These are phyloP conservation scores for Chamaecrista fasciculata DNA, from an alignment of 306 rosid species.

Conservation along the genomic window DNA sequence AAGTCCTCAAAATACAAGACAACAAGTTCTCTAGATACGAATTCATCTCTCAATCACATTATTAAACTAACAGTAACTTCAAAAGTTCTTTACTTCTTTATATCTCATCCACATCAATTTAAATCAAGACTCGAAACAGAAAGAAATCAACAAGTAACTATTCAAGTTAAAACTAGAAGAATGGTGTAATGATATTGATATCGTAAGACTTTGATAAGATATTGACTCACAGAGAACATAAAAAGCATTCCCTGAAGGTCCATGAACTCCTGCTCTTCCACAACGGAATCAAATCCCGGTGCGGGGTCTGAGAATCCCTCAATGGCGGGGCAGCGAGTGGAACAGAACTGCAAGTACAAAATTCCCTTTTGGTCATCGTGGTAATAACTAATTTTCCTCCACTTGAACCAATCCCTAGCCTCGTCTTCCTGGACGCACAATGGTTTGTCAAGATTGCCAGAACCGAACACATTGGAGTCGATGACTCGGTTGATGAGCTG, in stretches of 20 bases:
- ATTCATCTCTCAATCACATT: background rate
- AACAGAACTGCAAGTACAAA: conserved; percentile 58
- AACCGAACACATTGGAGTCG: conserved; percentile 78
- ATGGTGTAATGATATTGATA: background rate
- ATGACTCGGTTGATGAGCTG: conserved; percentile 73
- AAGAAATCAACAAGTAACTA: background rate
- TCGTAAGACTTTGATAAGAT: background rate
- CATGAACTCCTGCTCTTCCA: conserved; percentile 63
- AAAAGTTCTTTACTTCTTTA: background rate
- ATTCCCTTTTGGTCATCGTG: conserved; percentile 64
- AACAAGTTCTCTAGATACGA: background rate
- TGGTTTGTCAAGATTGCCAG: conserved; percentile 53
- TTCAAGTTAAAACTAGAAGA: background rate
- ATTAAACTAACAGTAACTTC: too few species aligned
- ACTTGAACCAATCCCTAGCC: conserved; percentile 58
- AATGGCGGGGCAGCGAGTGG: conserved; percentile 34
- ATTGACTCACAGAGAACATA: conserved; percentile 83
- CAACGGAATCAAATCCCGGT: conserved; percentile 49
- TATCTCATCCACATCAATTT: background rate
- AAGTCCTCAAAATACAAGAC: background rate
- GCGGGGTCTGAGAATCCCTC: conserved; percentile 31
- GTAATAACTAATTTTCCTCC: conserved; percentile 66
- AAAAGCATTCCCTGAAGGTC: conserved; percentile 86
- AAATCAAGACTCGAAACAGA: background rate
- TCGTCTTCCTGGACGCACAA: conserved; percentile 53